Percentiles rank a stretch among this genome's conserved stretches.
These are phyloP conservation scores for Neopestalotiopsis clavispora DNA, from an alignment of 2,329 filamentous ascomycete species.

Conservation along the genomic window DNA sequence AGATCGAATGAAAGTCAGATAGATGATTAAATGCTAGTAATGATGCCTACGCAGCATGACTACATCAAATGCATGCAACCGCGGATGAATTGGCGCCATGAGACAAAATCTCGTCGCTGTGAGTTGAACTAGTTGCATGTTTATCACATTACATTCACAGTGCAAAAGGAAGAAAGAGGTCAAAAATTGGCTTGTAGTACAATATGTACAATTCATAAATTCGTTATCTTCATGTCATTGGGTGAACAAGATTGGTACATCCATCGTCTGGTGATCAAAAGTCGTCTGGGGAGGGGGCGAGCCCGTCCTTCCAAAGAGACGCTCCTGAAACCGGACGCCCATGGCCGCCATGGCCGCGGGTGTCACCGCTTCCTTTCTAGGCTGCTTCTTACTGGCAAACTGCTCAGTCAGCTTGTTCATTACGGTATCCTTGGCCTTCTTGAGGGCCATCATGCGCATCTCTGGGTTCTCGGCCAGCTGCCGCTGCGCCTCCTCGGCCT, in stretches of 20 bases:
- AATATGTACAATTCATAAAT: constrained; percentile 1
- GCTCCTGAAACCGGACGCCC: constrained; percentile 45
- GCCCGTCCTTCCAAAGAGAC: constrained; percentile 45
- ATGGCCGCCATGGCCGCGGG: constrained; percentile 35
- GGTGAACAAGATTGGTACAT: constrained; percentile 67
- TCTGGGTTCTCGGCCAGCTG: constrained; percentile 62
- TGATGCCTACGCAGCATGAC: no score
- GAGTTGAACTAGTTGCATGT: background rate
- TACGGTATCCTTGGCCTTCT: constrained; percentile 65
- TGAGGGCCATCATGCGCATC: constrained; percentile 58
- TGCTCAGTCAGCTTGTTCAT: constrained; percentile 60
- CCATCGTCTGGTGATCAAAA: constrained; percentile 48
- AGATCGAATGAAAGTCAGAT: no score
- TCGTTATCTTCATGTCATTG: constrained; percentile 22
- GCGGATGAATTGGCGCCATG: no score
- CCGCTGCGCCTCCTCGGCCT: constrained; percentile 60
- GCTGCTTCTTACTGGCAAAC: constrained; percentile 39
- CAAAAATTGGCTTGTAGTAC: background rate
- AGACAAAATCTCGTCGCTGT: background rate
- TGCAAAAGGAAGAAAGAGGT: background rate
- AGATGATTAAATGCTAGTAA: no score
- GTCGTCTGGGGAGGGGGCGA: constrained; percentile 21
- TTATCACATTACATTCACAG: background rate
- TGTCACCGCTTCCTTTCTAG: constrained; percentile 27
- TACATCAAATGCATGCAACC: no score